Base-by-base conservation (phyloP, 139 green algal genomes). In the Micractinium sp. region DNA sequence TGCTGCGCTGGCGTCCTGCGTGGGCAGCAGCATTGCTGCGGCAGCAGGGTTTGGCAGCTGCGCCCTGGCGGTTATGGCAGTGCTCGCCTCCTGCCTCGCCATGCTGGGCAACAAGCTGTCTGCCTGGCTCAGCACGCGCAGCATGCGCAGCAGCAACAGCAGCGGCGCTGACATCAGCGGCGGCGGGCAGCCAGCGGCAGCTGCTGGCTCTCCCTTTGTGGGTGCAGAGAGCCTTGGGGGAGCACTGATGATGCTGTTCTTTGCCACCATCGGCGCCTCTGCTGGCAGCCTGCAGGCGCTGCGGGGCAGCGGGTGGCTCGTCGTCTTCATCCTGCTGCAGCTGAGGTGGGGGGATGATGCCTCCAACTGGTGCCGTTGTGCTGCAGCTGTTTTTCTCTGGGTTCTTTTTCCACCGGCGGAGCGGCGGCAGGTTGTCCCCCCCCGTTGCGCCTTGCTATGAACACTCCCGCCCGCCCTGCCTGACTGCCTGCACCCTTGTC, bases 201-300 rank as follows among this genome's bases (percentile, higher is more conserved):
- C 33, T 13, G 56, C 19, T 23, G 56, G 85, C 75, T 31, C 82
- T 5, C 56, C 56, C 1, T 95, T 94, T 91, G 74, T 71, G 73
- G 94, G 94, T 3, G 86, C 91, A 0, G 86, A 86, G 77, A 47
- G 73, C 29, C 67, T 97, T 25, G 95, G 94, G 23, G 85, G 82
- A 12, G 82, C 77, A 2, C 84, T 97, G 14, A 96, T 98, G 93
- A 81, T 91, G 39, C 41, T 98, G 16, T 98, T 98, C 91, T 98
- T 98, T 85, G 92, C 94, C 9, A 94, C 95, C 31, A 95, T 98
- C 35, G 96, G 96, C 39, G 94, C 95, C 15, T 89, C 85, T 0
- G 95, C 94, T 23, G 94, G 94, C 47, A 91, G 80, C 69, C 89
- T 95, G 18, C 29, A 29, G n/a, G 87, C 88, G n/a, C 91, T 97